phyloP scores from a whole-genome alignment of 768 basidiomycete species.

The Suillus placidus region DNA sequence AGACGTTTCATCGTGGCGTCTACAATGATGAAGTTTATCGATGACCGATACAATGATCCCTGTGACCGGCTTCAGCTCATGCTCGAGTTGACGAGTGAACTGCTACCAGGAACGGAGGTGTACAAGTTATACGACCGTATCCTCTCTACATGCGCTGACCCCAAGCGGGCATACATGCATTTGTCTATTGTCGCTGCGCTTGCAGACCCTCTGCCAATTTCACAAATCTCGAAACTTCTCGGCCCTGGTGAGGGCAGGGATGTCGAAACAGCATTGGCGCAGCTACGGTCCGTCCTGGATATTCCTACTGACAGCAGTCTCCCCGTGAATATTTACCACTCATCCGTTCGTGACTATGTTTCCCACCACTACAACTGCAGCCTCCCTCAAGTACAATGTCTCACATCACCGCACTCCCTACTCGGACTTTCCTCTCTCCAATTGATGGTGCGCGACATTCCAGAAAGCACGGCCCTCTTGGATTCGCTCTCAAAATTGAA shows the following conservation, averaged over 20 bases:
- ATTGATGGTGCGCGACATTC: too few relatives aligned
- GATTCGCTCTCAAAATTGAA: too few relatives aligned
- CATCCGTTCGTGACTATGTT: neutral
- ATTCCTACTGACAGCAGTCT: neutral
- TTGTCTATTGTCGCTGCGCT: neutral
- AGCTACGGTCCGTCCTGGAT: neutral
- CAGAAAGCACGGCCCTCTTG: too few relatives aligned
- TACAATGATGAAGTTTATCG: too few relatives aligned
- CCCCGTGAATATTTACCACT: neutral
- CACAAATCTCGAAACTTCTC: too few relatives aligned
- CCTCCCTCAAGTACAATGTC: neutral
- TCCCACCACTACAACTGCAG: neutral
- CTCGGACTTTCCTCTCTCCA: too few relatives aligned
- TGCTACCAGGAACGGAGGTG: too few relatives aligned
- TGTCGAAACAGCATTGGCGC: neutral
- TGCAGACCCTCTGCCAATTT: neutral
- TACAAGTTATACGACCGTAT: too few relatives aligned
- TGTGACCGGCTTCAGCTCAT: too few relatives aligned
- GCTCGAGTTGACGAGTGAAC: too few relatives aligned
- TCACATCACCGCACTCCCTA: neutral
- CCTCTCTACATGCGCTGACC: neutral
- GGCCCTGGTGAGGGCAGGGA: neutral
- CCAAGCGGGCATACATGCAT: neutral
- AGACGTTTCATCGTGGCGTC: too few relatives aligned
- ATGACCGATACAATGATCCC: too few relatives aligned